Percentiles rank a stretch among this genome's conserved stretches.
phyloP scores from a whole-genome alignment of 2,329 filamentous ascomycete species.

The Plectosphaerella cucumerina region DNA sequence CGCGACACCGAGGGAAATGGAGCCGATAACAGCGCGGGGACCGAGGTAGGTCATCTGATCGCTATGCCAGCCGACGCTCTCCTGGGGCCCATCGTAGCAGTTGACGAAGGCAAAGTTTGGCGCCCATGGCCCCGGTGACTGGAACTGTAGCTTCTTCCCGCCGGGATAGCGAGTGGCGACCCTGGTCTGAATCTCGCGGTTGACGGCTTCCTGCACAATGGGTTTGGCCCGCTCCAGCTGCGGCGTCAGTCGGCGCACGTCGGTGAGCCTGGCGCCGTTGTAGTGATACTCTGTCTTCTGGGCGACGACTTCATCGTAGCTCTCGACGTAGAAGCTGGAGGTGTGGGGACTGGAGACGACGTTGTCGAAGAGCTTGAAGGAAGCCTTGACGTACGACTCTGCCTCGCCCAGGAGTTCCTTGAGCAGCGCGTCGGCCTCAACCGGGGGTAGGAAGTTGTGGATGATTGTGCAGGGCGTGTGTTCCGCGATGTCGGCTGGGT shows the following conservation, averaged over 20 bases:
- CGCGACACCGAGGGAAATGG: slow-evolving; percentile 85
- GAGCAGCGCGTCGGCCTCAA: slow-evolving; percentile 70
- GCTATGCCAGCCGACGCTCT: slow-evolving; percentile 88
- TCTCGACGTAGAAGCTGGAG: slow-evolving; percentile 77
- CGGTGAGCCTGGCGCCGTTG: slow-evolving; percentile 71
- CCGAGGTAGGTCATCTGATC: slow-evolving; percentile 93
- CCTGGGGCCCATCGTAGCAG: slow-evolving; percentile 76
- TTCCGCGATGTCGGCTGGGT: slow-evolving; percentile 72
- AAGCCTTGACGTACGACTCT: slow-evolving; percentile 62
- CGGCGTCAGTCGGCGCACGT: slow-evolving; percentile 73
- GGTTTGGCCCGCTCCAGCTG: slow-evolving; percentile 66
- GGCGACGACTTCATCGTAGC: slow-evolving; percentile 59
- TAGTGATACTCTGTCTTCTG: slow-evolving; percentile 83
- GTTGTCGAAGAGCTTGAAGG: slow-evolving; percentile 84
- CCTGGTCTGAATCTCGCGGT: slow-evolving; percentile 67
- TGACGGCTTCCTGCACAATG: slow-evolving; percentile 71
- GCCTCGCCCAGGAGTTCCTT: slow-evolving; percentile 72
- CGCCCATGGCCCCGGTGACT: slow-evolving; percentile 68
- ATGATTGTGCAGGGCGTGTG: slow-evolving; percentile 90
- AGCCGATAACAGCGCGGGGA: slow-evolving; percentile 83
- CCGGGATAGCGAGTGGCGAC: slow-evolving; percentile 65
- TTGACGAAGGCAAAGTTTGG: slow-evolving; percentile 95
- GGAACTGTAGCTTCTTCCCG: slow-evolving; percentile 71
- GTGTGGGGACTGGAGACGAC: slow-evolving; percentile 84
- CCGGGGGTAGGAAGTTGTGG: slow-evolving; percentile 76